A percentile compares a stretch with the other conserved stretches of the same genome.
phyloP scores from a whole-genome alignment of 257 asterid genomes.

The Perilla frutescens region DNA sequence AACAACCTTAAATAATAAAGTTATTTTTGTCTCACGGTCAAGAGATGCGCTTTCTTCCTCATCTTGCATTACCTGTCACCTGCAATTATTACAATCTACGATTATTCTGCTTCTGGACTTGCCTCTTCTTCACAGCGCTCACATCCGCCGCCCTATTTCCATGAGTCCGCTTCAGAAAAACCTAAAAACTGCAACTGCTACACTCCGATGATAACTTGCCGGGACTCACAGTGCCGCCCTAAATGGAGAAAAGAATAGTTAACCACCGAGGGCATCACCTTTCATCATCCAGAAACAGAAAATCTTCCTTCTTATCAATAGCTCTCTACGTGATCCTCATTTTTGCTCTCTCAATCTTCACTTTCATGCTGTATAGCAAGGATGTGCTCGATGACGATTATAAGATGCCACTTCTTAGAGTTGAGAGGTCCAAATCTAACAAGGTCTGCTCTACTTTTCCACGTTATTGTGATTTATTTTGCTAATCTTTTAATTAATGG shows the following conservation, averaged over 20 bases:
- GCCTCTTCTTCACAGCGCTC: no score
- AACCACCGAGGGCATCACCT: conserved; percentile 44
- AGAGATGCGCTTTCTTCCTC: no score
- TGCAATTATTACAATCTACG: no score
- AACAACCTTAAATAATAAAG: no score
- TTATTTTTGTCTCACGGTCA: no score
- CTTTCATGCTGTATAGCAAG: conserved; percentile 63
- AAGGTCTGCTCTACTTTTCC: conserved; percentile 43
- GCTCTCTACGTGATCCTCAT: conserved; percentile 57
- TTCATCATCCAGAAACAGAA: conserved; percentile 45
- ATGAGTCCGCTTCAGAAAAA: no score
- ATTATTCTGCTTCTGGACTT: no score
- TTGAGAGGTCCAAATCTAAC: conserved; percentile 41
- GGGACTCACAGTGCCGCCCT: no score
- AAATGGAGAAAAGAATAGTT: conserved; percentile 42
- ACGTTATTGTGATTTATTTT: neutral
- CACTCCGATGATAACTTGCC: no score
- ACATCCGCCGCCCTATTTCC: no score
- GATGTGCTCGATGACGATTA: conserved; percentile 63
- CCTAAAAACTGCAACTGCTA: no score
- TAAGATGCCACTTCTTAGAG: conserved; percentile 41
- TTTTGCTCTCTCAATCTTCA: conserved; percentile 63
- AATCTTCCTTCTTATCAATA: conserved; percentile 54
- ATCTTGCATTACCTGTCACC: no score
- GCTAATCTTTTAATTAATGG: neutral